Percentiles rank a stretch among this genome's conserved stretches.
phyloP scores from a whole-genome alignment of 768 basidiomycete species.

The Asterophora parasitica region DNA sequence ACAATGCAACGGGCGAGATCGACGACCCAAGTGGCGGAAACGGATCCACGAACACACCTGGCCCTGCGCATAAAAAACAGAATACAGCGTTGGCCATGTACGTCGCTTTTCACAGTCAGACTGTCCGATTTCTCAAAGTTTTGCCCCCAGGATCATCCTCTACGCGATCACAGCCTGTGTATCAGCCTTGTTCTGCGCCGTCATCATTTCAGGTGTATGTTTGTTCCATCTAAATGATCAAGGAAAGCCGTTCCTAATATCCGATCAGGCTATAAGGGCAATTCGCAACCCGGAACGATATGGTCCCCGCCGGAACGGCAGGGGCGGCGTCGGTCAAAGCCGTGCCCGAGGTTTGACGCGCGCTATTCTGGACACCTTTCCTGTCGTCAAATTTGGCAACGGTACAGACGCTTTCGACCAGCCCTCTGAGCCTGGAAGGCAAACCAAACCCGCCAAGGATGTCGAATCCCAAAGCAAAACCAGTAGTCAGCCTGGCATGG shows the following conservation, averaged over 20 bases:
- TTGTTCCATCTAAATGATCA: not conserved
- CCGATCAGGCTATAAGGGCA: constrained; percentile 65
- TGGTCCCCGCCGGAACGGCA: constrained; percentile 58
- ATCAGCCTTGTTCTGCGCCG: constrained; percentile 75
- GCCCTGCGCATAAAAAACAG: constrained; percentile 8
- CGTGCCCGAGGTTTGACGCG: constrained; percentile 83
- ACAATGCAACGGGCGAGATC: constrained; percentile 47
- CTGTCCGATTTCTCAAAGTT: constrained; percentile 7
- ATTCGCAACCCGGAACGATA: constrained; percentile 89
- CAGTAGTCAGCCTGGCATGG: not conserved
- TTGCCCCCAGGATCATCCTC: constrained; percentile 59
- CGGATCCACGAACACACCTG: constrained; percentile 16
- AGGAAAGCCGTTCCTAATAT: constrained; percentile 8
- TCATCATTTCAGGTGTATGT: constrained; percentile 80
- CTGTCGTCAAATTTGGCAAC: constrained; percentile 78
- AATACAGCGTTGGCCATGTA: constrained; percentile 78
- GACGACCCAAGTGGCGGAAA: constrained; percentile 20
- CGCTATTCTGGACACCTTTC: constrained; percentile 95
- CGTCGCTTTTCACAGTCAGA: constrained; percentile 17
- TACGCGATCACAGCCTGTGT: constrained; percentile 90
- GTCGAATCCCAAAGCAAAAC: constrained; percentile 15
- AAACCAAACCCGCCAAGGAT: constrained; percentile 19
- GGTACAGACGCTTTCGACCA: constrained; percentile 2
- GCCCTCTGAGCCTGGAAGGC: not conserved
- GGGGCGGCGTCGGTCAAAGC: constrained; percentile 46